phyloP scores from a whole-genome alignment of 148 eudicot species.

The Nyssa sinensis region DNA sequence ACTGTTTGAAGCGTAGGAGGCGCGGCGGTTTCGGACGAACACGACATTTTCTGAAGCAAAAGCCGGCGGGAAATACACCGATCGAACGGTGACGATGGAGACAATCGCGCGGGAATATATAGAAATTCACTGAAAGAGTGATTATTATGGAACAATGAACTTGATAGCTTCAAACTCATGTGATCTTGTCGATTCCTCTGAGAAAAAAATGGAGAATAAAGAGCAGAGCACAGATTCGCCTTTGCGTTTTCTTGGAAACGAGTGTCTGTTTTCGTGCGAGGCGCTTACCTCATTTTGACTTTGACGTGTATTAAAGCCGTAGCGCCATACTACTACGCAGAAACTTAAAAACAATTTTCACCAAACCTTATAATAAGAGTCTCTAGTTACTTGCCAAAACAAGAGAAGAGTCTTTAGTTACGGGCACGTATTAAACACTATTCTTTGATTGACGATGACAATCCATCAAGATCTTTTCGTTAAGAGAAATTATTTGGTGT shows the following conservation, averaged over 20 bases:
- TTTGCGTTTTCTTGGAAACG: background rate
- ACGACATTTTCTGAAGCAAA: conserved; percentile 27
- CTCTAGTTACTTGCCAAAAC: too few relatives aligned
- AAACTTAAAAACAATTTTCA: too few relatives aligned
- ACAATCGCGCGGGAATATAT: background rate
- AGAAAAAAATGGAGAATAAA: too few relatives aligned
- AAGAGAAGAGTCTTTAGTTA: too few relatives aligned
- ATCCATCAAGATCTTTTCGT: too few relatives aligned
- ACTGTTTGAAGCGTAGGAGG: conserved; percentile 41
- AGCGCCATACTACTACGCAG: too few relatives aligned
- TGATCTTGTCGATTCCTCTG: background rate
- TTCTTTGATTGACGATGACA: too few relatives aligned
- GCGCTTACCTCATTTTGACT: background rate
- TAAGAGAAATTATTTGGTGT: too few relatives aligned
- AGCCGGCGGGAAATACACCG: conserved; percentile 11
- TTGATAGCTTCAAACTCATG: background rate
- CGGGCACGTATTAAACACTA: too few relatives aligned
- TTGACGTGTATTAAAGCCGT: background rate
- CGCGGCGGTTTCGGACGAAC: conserved; percentile 10
- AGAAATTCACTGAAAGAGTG: background rate
- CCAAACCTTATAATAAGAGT: too few relatives aligned
- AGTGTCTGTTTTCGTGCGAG: background rate
- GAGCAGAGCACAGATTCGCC: background rate
- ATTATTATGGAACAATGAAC: background rate
- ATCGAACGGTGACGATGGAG: background rate